Conservation (phyloP, 768 basidiomycete species). For the Leccinum rimulosum region DNA sequence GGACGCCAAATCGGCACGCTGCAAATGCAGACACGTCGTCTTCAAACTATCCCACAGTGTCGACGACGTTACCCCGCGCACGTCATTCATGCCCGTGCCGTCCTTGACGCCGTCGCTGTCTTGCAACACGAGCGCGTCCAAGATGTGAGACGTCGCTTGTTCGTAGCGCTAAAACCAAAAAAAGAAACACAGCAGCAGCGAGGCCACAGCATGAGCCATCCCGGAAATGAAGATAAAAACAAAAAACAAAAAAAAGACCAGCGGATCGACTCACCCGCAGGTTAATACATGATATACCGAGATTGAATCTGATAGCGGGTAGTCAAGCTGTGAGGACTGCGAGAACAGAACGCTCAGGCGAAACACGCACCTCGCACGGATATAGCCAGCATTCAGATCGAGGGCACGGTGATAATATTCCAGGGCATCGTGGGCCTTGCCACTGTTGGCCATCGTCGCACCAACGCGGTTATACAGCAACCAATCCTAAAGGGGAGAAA, state of each 20-base stretch:
- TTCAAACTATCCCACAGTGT: slow-evolving; percentile 88
- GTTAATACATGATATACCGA: slow-evolving; percentile 91
- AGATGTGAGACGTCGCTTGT: slow-evolving; percentile 81
- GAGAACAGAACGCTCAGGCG: neutral
- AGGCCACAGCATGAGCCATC: neutral
- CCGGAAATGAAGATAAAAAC: neutral
- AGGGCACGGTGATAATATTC: slow-evolving; percentile 85
- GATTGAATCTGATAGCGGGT: slow-evolving; percentile 67
- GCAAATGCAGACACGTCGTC: slow-evolving; percentile 79
- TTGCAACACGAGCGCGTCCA: slow-evolving; percentile 88
- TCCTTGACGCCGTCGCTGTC: slow-evolving; percentile 76
- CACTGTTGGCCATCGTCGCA: slow-evolving; percentile 90
- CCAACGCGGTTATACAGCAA: slow-evolving; percentile 90
- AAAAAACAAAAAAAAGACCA: neutral
- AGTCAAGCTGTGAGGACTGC: neutral
- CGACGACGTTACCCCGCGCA: slow-evolving; percentile 70
- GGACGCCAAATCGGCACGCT: slow-evolving; percentile 70
- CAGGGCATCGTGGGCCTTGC: slow-evolving; percentile 75
- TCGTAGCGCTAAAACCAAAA: slow-evolving; percentile 64
- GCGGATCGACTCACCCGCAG: slow-evolving; percentile 53
- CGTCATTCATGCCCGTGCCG: slow-evolving; percentile 40
- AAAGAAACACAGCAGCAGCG: neutral
- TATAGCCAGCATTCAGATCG: slow-evolving; percentile 84
- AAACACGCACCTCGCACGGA: slow-evolving; percentile 70
- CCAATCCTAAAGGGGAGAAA: slow-evolving; percentile 64